These are phyloP conservation scores for Metschnikowia baotianmanensis DNA, from an alignment of 805 yeast genomes.

Conservation along the genomic window DNA sequence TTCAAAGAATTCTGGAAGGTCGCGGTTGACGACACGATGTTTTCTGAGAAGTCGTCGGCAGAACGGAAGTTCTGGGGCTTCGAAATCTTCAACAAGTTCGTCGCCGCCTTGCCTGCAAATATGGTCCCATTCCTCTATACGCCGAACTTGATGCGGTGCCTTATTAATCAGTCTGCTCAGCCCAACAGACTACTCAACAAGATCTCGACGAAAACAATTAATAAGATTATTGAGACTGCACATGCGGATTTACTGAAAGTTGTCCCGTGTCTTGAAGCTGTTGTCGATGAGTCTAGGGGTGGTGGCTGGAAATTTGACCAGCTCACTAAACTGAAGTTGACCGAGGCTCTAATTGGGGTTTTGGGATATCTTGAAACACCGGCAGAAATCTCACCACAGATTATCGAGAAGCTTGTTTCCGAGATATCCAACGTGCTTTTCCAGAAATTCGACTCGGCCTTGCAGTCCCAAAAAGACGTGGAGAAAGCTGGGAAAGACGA, in stretches of 20 bases:
- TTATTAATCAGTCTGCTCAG: slow-evolving; percentile 75
- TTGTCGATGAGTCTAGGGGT: slow-evolving; percentile 32
- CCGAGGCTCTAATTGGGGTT: slow-evolving; percentile 37
- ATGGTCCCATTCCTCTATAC: slow-evolving; percentile 43
- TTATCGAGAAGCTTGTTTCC: slow-evolving; percentile 19
- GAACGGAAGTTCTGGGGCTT: slow-evolving; percentile 89
- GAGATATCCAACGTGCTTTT: slow-evolving; percentile 26
- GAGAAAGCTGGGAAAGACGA: slow-evolving; percentile 10
- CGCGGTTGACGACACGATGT: slow-evolving; percentile 77
- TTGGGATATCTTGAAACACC: slow-evolving; percentile 19
- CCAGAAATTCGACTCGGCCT: slow-evolving; percentile 23
- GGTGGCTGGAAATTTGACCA: slow-evolving; percentile 74
- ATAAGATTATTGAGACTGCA: slow-evolving; percentile 40
- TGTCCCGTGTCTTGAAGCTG: slow-evolving; percentile 26
- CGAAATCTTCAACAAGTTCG: slow-evolving; percentile 58
- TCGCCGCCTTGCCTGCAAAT: slow-evolving; percentile 23
- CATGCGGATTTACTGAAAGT: slow-evolving; percentile 39
- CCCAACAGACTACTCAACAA: slow-evolving; percentile 63
- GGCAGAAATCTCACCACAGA: slow-evolving; percentile 12
- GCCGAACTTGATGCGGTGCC: slow-evolving; percentile 64
- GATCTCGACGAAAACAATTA: slow-evolving; percentile 54
- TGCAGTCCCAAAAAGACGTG: slow-evolving; percentile 19
- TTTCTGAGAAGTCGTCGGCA: slow-evolving; percentile 71
- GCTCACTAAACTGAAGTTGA: slow-evolving; percentile 69
- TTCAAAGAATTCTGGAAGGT: slow-evolving; percentile 72